Conservation (phyloP, 306 rosid species). For the Cyamopsis tetragonoloba region DNA sequence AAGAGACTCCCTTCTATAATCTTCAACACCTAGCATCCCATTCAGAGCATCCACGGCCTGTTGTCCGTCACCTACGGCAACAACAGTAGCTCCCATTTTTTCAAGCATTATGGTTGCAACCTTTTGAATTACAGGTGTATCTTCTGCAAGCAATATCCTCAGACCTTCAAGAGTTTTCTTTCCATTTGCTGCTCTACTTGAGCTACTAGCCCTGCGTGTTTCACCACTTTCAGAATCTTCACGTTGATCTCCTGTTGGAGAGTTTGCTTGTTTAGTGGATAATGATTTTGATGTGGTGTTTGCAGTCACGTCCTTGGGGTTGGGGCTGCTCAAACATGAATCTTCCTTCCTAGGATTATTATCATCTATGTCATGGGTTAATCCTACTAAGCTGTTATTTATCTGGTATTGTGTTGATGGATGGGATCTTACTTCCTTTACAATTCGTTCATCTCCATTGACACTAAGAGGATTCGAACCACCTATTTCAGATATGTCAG, state of each 20-base stretch:
- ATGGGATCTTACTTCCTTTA: constrained; percentile 23
- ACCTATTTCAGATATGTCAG: constrained; percentile 54
- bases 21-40: constrained; percentile 42
- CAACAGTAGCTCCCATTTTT: constrained; percentile 87
- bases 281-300: constrained; percentile 10
- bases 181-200: constrained; percentile 37
- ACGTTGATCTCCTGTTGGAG: constrained; percentile 25
- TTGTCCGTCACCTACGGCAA: constrained; percentile 80
- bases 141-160: constrained; percentile 86
- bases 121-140: constrained; percentile 86
- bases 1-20: constrained; percentile 35
- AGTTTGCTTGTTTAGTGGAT: constrained; percentile 17
- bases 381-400: constrained; percentile 51
- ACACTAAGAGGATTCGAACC: constrained; percentile 33
- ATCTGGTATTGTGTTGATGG: constrained; percentile 36
- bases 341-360: constrained; percentile 34
- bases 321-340: constrained; percentile 27
- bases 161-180: constrained; percentile 80
- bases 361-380: constrained; percentile 40
- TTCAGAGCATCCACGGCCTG: constrained; percentile 84
- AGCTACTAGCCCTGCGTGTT: constrained; percentile 22
- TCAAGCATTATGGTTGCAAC: constrained; percentile 99
- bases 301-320: constrained; percentile 19
- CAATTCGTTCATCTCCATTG: constrained; percentile 39
- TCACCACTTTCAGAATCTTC: constrained; percentile 31